Conservation (phyloP, 2,329 filamentous ascomycete genomes). For the Hirsutella thompsonii region DNA sequence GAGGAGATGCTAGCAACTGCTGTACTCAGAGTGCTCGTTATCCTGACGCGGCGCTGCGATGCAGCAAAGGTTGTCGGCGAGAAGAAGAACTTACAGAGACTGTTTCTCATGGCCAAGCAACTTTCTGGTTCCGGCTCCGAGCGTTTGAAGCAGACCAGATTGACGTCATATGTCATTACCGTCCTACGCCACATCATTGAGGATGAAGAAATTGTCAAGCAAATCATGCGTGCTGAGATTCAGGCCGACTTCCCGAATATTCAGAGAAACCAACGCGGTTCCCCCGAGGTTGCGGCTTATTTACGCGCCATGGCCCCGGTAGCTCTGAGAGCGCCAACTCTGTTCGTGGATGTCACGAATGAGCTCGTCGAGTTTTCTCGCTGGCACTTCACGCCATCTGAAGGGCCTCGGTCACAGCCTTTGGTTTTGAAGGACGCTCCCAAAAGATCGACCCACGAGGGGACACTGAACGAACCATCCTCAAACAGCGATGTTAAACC, state of each 20-base stretch:
- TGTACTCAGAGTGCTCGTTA: slow-evolving; percentile 70
- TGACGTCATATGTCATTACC: slow-evolving; percentile 58
- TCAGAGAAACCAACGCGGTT: slow-evolving; percentile 34
- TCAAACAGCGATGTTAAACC: slow-evolving; percentile 37
- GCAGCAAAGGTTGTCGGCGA: slow-evolving; percentile 69
- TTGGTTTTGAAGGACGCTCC: slow-evolving; percentile 28
- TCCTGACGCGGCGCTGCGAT: slow-evolving; percentile 67
- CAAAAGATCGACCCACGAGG: slow-evolving; percentile 8
- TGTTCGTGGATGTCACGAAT: slow-evolving; percentile 80
- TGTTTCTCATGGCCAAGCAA: slow-evolving; percentile 95
- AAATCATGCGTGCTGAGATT: slow-evolving; percentile 88
- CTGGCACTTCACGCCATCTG: slow-evolving; percentile 33
- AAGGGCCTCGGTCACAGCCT: slow-evolving; percentile 17
- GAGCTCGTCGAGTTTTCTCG: slow-evolving; percentile 66
- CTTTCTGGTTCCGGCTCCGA: slow-evolving; percentile 67
- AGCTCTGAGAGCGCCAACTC: slow-evolving; percentile 65
- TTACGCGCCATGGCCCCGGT: slow-evolving; percentile 67
- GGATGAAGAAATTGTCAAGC: slow-evolving; percentile 79
- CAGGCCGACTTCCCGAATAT: slow-evolving; percentile 56
- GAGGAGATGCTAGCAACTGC: slow-evolving; percentile 76
- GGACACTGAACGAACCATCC: slow-evolving; percentile 6
- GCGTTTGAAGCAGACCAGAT: slow-evolving; percentile 46
- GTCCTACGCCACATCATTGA: slow-evolving; percentile 88
- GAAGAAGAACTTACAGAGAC: slow-evolving; percentile 74
- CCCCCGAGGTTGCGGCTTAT: slow-evolving; percentile 58